phyloP scores from a whole-genome alignment of 2,329 filamentous ascomycete species.

The Macrophomina pseudophaseolina region DNA sequence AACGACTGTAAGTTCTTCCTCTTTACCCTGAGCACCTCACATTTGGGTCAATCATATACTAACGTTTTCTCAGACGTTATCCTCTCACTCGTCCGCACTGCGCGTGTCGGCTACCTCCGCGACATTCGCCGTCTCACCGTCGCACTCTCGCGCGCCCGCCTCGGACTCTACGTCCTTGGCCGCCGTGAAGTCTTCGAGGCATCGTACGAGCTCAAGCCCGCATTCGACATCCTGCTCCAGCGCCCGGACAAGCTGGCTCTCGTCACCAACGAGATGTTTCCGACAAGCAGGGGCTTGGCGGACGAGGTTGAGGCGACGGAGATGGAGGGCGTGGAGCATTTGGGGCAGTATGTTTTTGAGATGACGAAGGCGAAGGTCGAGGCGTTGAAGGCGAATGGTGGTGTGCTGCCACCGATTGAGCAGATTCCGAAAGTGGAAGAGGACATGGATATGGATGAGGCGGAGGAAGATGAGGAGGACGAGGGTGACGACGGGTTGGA shows the following conservation, averaged over 20 bases:
- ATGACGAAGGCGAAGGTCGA: slow-evolving; percentile 81
- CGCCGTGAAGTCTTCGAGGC: slow-evolving; percentile 86
- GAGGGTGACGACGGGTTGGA: slow-evolving; percentile 68
- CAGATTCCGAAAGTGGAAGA: slow-evolving; percentile 37
- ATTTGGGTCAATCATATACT: neutral
- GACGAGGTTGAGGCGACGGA: slow-evolving; percentile 64
- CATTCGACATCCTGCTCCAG: slow-evolving; percentile 78
- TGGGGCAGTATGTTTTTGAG: slow-evolving; percentile 95
- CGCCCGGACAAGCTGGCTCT: slow-evolving; percentile 82
- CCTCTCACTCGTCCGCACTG: slow-evolving; percentile 87
- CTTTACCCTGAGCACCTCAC: neutral
- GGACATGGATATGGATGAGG: slow-evolving; percentile 41
- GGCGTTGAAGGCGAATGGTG: slow-evolving; percentile 55
- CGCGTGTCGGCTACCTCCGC: slow-evolving; percentile 86
- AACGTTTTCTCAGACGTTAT: slow-evolving; percentile 74
- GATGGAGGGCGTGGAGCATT: slow-evolving; percentile 91
- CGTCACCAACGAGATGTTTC: slow-evolving; percentile 85
- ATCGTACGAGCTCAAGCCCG: slow-evolving; percentile 84
- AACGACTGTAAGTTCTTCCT: slow-evolving; percentile 82
- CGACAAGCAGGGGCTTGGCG: slow-evolving; percentile 61
- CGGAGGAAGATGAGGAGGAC: slow-evolving; percentile 40
- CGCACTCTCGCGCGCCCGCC: slow-evolving; percentile 85
- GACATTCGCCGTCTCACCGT: slow-evolving; percentile 94
- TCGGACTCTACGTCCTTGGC: slow-evolving; percentile 91
- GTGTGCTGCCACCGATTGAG: slow-evolving; percentile 37